Base-by-base conservation (phyloP, 352 stramenopile species). In the Phytophthora chlamydospora region DNA sequence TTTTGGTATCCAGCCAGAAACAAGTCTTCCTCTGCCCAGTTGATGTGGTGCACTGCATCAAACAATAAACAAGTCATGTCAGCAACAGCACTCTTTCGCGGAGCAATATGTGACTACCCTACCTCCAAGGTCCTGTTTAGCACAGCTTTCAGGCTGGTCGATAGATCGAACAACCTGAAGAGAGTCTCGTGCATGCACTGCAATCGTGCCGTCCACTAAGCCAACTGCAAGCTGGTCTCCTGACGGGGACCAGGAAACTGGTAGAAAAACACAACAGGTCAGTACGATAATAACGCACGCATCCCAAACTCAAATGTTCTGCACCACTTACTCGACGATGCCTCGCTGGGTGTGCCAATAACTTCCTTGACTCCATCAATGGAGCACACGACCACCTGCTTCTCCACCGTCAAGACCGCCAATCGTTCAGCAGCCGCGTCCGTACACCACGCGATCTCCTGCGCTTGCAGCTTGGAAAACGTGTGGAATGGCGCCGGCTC, bases 21-120 rank as follows among this genome's bases (percentile, higher is more conserved):
- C 21, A 92, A 49, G 10, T 89, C 69, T 29, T 88, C 67, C 50
- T 91, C 83, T 3, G 72, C 83, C 83, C 83, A 92, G 44, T 90
- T 89, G 9, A 92, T 51, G 58, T 92, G 83, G 42, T 92, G 80
- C 1, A 72, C 73, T 86, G 34, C 21, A 45, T 0, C 14, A 52
- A 34, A 32, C 11, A 36, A 17, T 19, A 46, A 19, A 24, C 27
- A 52, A 32, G 9, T 1, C 21, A 17, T 24, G 29, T 46, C 21
- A 27, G 17, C 58, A 21, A 54, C 40, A 16, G 7, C 31, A 7
- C 19, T 32, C n/a, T 43, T 24, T 24, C 13, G 2, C 6, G 10
- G 21, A 43, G n/a, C n/a, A 8, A 27, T 27, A 42, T 43, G 13
- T 43, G 38, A 12, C 10, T 29, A 24, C 21, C 21, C 1, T 50